Conservation (phyloP, 2,329 filamentous ascomycete genomes). For the Pestalotiopsis sp. region DNA sequence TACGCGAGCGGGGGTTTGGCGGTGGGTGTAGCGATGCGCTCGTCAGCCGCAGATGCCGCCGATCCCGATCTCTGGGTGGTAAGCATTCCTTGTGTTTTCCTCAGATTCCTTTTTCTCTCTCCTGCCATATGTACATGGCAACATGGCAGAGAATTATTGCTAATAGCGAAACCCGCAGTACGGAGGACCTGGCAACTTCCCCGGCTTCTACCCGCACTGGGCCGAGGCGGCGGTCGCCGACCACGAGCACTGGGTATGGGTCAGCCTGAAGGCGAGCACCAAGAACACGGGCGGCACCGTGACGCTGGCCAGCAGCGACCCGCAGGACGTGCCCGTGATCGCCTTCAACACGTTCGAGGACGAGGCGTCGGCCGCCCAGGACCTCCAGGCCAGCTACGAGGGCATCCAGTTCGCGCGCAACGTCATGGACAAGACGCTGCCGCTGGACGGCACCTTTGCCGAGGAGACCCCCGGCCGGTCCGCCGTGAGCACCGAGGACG, state of each 20-base stretch:
- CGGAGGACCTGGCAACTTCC: conserved; percentile 6
- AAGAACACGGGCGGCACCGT: conserved; percentile 8
- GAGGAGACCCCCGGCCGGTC: conserved; percentile 13
- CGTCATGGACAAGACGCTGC: conserved; percentile 18
- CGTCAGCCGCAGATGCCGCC: not conserved
- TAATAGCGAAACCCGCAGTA: not conserved
- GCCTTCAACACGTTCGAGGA: conserved; percentile 10
- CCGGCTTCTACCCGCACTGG: conserved; percentile 7
- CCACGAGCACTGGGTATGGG: conserved; percentile 8
- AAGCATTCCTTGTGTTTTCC: not conserved
- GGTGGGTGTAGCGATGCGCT: conserved; percentile 31
- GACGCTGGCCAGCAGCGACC: conserved; percentile 2
- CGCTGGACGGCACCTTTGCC: conserved; percentile 21
- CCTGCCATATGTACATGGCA: no score
- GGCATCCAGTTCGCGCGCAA: conserved; percentile 8
- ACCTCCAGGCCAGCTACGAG: conserved; percentile 3
- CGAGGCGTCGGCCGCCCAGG: not conserved
- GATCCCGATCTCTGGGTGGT: conserved; percentile 7
- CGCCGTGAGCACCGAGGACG: conserved; percentile 1
- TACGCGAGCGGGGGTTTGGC: conserved; percentile 52
- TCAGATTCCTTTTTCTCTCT: no score
- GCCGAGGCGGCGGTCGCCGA: conserved; percentile 1
- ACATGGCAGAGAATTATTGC: not conserved
- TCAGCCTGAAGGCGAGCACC: conserved; percentile 2
- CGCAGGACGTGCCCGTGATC: conserved; percentile 2